Percentiles rank a stretch among this genome's conserved stretches.
Evolutionary conservation across 2,329 filamentous ascomycete genomes (phyloP).

Genomic region (Aureobasidium sp.): DNA sequence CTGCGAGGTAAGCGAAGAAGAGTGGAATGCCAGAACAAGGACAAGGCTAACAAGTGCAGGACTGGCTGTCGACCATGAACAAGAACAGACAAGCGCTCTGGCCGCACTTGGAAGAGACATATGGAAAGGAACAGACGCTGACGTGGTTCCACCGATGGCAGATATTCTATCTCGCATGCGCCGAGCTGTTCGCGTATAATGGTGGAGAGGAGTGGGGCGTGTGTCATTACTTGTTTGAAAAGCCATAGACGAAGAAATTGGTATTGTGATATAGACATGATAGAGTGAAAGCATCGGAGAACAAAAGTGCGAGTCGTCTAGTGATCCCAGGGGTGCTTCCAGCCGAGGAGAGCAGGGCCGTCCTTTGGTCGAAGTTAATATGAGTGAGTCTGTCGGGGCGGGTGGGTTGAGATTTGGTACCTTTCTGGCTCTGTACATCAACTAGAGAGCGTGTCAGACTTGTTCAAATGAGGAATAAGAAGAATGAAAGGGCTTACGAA

Average conservation of each 20-base stretch:
- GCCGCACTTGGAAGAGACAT: constrained; percentile 58
- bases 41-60: constrained; percentile 29
- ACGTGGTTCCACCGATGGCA: constrained; percentile 66
- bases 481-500: constrained; percentile 59
- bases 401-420: not conserved
- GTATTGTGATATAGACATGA: constrained; percentile 9
- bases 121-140: constrained; percentile 51
- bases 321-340: constrained; percentile 96
- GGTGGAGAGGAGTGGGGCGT: constrained; percentile 63
- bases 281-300: not conserved
- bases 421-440: constrained; percentile 74
- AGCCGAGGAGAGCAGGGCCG: constrained; percentile 80
- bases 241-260: constrained; percentile 29
- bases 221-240: constrained; percentile 60
- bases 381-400: not conserved
- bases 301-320: constrained; percentile 37
- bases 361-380: constrained; percentile 61
- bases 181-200: constrained; percentile 59
- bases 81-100: constrained; percentile 54
- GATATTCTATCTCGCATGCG: constrained; percentile 65
- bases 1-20: constrained; percentile 43
- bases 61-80: constrained; percentile 57
- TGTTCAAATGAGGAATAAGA: not conserved
- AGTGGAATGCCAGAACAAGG: not conserved
- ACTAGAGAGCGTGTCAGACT: constrained; percentile 41